Conservation (phyloP, 306 rosid genomes). For the Biancaea sappan region DNA sequence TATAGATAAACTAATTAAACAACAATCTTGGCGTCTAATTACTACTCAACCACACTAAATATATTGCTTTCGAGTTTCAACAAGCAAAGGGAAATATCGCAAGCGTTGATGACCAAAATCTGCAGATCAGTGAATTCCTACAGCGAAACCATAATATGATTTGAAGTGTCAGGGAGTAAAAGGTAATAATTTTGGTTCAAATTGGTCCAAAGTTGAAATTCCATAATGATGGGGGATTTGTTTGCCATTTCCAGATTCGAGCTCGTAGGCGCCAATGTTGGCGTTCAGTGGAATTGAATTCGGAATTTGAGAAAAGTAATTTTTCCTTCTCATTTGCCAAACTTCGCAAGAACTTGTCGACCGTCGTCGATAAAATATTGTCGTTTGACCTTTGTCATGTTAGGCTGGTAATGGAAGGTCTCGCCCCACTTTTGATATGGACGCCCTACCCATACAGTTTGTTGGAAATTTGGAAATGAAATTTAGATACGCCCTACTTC, state of each 20-base stretch:
- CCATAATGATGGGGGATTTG: too few relatives aligned
- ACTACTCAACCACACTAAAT: background rate
- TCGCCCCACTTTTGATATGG: background rate
- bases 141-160: background rate
- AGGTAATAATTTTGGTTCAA: background rate
- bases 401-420: background rate
- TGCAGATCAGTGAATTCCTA: background rate
- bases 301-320: too few relatives aligned
- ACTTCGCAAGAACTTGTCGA: background rate
- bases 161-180: too few relatives aligned
- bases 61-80: background rate
- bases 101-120: background rate
- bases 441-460: background rate
- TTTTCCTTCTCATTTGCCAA: background rate
- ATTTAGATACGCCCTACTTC: too few relatives aligned
- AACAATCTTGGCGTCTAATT: background rate
- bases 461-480: too few relatives aligned
- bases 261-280: constrained; percentile 31
- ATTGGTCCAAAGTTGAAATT: background rate
- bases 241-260: background rate
- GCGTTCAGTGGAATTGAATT: too few relatives aligned
- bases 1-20: background rate
- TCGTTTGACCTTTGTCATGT: background rate
- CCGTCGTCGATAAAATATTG: background rate
- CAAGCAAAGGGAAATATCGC: background rate